Evolutionary conservation across 176 grass and related monocot species (phyloP), one percentile per base, ranked within the genome.

Genomic region (bread wheat (Triticum aestivum)): DNA sequence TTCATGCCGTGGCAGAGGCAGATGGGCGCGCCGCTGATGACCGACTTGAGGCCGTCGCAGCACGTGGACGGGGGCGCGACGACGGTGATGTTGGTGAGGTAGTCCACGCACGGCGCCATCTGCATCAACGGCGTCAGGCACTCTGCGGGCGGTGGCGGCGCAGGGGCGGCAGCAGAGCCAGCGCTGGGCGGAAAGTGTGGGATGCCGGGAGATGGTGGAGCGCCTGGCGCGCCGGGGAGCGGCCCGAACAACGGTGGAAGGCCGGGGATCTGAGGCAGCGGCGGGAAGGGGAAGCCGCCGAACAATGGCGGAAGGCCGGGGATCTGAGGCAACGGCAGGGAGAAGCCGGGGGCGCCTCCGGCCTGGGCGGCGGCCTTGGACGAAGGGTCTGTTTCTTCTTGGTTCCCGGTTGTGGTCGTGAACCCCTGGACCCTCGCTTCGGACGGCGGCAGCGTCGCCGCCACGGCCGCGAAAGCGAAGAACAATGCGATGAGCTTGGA

Each of bases 1-100:
- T 75, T 89, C 52, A 89, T 39, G 58, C 68, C 82, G 68, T 89
- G 82, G 69, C 88, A 89, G 61, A 89, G 77, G 32, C 88, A 89
- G 82, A 89, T 73, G 59, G 82, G 82, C 6, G 69, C 82, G 30
- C 35, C 21, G 26, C 15, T 23, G 58, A 89, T 66, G 42, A 89
- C 34, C 20, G 69, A 41, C 75, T 58, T 80, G 56, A 89, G 29
- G 34, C 83, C 82, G 21, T 85, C 73, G 82, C 88, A 85, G 68
- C 88, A 89, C 12, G 5, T 41, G n/a, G 11, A 8, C 44, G 69
- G 77, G 9, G 77, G 77, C 75, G 59, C 13, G 24, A 23, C 14
- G 18, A 73, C 88, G 41, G 76, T 78, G 73, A 70, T 13, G 75
- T 85, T 84, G 32, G 87, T 89, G 30, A 89, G 82, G 87, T 85